Conservation (phyloP, 495 filamentous ascomycete genomes). For the Venustampulla echinocandica region DNA sequence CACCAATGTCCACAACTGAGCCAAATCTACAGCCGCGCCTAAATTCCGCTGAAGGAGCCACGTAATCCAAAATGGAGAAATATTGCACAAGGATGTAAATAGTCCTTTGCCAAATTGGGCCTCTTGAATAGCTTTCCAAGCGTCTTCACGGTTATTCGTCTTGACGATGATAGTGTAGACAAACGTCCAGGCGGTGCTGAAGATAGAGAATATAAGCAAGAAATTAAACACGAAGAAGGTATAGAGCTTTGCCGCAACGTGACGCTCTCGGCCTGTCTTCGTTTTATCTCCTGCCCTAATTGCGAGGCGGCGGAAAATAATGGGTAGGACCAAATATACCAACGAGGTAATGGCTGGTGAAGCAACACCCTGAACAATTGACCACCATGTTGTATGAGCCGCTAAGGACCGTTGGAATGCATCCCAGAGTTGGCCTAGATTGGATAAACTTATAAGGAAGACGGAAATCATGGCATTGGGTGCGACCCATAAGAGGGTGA, state of each 20-base stretch:
- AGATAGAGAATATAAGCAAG: constrained; percentile 84
- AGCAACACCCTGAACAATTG: constrained; percentile 84
- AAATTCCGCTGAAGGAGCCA: constrained; percentile 90
- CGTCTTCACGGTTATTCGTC: constrained; percentile 40
- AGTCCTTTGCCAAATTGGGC: constrained; percentile 50
- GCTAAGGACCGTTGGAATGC: constrained; percentile 59
- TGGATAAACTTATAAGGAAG: constrained; percentile 76
- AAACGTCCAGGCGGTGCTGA: constrained; percentile 69
- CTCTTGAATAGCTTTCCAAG: constrained; percentile 60
- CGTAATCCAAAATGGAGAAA: constrained; percentile 89
- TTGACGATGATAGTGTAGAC: constrained; percentile 52
- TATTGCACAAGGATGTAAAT: constrained; percentile 60
- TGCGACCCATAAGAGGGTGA: constrained; percentile 86
- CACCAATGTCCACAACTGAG: constrained; percentile 69
- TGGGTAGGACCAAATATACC: constrained; percentile 80
- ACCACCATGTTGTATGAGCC: constrained; percentile 58
- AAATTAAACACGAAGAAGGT: constrained; percentile 98
- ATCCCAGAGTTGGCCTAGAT: constrained; percentile 73
- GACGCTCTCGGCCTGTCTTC: constrained; percentile 87
- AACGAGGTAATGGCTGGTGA: constrained; percentile 87
- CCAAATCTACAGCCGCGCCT: constrained; percentile 81
- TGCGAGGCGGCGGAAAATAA: constrained; percentile 77
- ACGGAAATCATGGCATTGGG: constrained; percentile 93
- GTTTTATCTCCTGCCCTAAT: constrained; percentile 75
- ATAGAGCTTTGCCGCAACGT: constrained; percentile 86